These are phyloP conservation scores for Pontederia crassipes DNA, from an alignment of 176 grass and related monocot species.

Conservation along the genomic window DNA sequence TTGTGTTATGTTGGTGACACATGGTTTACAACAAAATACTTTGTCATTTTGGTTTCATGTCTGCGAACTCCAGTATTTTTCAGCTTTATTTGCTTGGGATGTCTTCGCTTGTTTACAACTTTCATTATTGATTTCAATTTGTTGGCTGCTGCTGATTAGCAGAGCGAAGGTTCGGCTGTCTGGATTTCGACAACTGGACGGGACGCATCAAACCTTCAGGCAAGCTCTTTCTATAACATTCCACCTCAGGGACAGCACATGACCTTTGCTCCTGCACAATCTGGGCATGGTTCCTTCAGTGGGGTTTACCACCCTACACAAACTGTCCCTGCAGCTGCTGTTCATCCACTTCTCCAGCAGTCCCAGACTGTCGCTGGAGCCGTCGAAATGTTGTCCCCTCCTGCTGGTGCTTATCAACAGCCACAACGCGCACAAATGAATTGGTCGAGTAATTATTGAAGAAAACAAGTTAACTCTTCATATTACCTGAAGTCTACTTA, in stretches of 20 bases:
- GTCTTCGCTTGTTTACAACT: too few relatives aligned
- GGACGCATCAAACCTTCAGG: slow-evolving; percentile 46
- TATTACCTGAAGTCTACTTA: neutral
- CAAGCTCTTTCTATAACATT: slow-evolving; percentile 43
- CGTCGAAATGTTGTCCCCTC: slow-evolving; percentile 44
- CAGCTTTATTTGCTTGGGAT: too few relatives aligned
- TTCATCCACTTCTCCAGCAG: slow-evolving; percentile 21
- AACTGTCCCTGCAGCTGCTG: slow-evolving; percentile 22
- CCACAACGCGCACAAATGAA: slow-evolving; percentile 52
- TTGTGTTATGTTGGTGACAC: too few relatives aligned
- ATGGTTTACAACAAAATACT: too few relatives aligned
- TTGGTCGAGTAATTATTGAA: slow-evolving; percentile 64
- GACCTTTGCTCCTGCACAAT: slow-evolving; percentile 51
- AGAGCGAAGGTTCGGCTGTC: slow-evolving; percentile 47
- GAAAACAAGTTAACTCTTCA: neutral
- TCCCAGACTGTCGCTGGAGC: slow-evolving; percentile 27
- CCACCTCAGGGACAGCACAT: slow-evolving; percentile 57
- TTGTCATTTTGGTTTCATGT: too few relatives aligned
- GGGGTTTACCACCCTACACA: slow-evolving; percentile 63
- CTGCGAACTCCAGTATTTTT: too few relatives aligned
- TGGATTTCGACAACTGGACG: slow-evolving; percentile 52
- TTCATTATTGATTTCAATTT: neutral
- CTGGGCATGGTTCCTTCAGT: slow-evolving; percentile 35
- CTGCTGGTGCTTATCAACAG: slow-evolving; percentile 37
- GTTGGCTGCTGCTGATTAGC: neutral